Base-by-base conservation (phyloP, 306 rosid genomes). In the Cucumis sativus region DNA sequence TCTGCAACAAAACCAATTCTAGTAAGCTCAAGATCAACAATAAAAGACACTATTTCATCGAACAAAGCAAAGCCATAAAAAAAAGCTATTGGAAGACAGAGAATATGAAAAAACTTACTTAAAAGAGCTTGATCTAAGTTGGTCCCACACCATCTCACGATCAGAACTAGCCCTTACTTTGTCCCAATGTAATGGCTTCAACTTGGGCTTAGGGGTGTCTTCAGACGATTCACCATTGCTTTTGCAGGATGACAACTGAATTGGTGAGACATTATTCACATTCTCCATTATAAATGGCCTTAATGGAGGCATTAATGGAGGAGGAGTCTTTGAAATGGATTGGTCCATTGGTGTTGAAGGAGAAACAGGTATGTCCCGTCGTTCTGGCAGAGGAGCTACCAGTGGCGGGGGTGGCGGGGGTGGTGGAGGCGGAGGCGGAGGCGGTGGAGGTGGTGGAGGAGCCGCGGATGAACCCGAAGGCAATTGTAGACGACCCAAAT, bases 101-200 rank as follows among this genome's bases (percentile, higher is more conserved):
- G 71, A 70, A n/a, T 10, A 18, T 59, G 47, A 79, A 51, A 16
- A 51, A 59, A 88, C 64, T 90, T 86, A 95, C 99, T 91, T 90
- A 49, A 95, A 95, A 64, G 99, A 95, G 86, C 97, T 95, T 28
- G 97, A 86, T 88, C 91, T 84, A 83, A 92, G 86, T 59, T 95
- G 99, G 89, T 95, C 99, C 99, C 99, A 95, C 84, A 91, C 99
- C 99, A 88, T 95, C 81, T 88, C 99, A 47, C 97, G 92, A 79
- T 91, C 96, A 30, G 99, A 95, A 78, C 96, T 95, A 1, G 99
- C 97, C 85, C 97, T 89, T 41, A 95, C 99, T 89, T 95, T 95
- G 67, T 95, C 99, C 99, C 99, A 95, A 83, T 95, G 99, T 58
- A 95, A 84, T 4, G 97, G 96, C 90, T 95, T 95, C 82, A 95